Conservation (phyloP, 2,329 filamentous ascomycete genomes). For the Colletotrichum trifolii region DNA sequence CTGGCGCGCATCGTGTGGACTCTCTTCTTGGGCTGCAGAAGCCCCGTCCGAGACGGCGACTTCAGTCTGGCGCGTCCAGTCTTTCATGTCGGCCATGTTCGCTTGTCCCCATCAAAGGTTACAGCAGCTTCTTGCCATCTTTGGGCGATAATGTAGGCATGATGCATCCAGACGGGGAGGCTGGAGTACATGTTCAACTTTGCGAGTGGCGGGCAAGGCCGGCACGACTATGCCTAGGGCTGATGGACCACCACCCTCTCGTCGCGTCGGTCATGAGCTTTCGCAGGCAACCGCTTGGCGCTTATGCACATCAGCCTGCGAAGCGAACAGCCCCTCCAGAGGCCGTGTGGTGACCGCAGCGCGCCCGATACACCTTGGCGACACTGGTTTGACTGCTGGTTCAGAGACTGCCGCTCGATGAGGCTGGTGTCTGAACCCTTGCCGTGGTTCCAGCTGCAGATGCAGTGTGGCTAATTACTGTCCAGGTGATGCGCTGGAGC, state of each 20-base stretch:
- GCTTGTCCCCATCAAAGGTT: not conserved
- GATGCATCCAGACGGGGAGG: constrained; percentile 3
- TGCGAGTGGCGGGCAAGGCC: not conserved
- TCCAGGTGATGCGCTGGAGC: constrained; percentile 12
- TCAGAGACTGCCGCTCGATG: not conserved
- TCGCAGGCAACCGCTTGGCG: constrained; percentile 15
- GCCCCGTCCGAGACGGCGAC: constrained; percentile 17
- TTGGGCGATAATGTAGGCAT: too few species aligned
- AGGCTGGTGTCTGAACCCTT: not conserved
- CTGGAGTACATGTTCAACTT: not conserved
- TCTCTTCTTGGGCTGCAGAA: constrained; percentile 13
- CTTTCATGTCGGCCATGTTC: constrained; percentile 6
- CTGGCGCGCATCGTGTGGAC: not conserved
- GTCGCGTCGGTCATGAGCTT: not conserved
- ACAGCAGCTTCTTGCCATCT: not conserved
- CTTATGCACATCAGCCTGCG: constrained; percentile 15
- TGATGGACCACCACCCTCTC: not conserved
- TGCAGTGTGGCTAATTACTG: constrained; percentile 3
- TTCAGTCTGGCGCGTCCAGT: constrained; percentile 28
- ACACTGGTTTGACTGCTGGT: not conserved
- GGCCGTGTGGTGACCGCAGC: not conserved
- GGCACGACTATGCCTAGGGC: not conserved
- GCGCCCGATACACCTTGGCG: too few species aligned
- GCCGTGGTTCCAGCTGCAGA: not conserved
- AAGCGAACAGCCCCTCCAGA: not conserved